Evolutionary conservation across 805 yeast genomes (phyloP).

Genomic region (Groenewaldozyma tartarivorans): DNA sequence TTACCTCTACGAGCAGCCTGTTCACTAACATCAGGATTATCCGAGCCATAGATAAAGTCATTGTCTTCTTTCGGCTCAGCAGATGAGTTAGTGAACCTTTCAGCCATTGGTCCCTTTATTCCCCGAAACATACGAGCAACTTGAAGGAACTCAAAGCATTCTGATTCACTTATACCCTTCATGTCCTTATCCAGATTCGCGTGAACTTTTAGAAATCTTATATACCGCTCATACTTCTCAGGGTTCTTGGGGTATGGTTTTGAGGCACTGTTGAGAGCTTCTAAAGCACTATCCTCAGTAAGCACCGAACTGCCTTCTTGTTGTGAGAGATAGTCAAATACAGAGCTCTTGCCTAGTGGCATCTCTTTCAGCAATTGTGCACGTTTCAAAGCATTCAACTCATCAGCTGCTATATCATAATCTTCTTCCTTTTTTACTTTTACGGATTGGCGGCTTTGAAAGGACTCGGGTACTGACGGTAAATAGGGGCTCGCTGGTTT

Average conservation of each 20-base stretch:
- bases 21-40: background rate
- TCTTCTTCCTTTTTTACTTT: background rate
- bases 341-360: conserved; percentile 16
- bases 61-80: background rate
- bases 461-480: too few relatives aligned
- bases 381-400: background rate
- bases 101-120: conserved; percentile 19
- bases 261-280: conserved; percentile 13
- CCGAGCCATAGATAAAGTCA: too few relatives aligned
- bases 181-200: conserved; percentile 6
- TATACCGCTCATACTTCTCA: conserved; percentile 16
- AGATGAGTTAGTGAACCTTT: conserved; percentile 13
- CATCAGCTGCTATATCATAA: background rate
- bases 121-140: conserved; percentile 21
- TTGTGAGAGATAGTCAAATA: conserved; percentile 15
- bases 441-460: too few relatives aligned
- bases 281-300: conserved; percentile 8
- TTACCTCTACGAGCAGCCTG: conserved; percentile 17
- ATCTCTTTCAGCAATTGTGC: conserved; percentile 1
- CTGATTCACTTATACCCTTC: conserved; percentile 7
- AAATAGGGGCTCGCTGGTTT: too few relatives aligned
- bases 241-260: conserved; percentile 17
- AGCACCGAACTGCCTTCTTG: background rate
- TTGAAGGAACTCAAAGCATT: conserved; percentile 18
- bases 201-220: conserved; percentile 15